These are phyloP conservation scores for Schwanniomyces polymorphus DNA, from an alignment of 805 yeast species.

Conservation along the genomic window DNA sequence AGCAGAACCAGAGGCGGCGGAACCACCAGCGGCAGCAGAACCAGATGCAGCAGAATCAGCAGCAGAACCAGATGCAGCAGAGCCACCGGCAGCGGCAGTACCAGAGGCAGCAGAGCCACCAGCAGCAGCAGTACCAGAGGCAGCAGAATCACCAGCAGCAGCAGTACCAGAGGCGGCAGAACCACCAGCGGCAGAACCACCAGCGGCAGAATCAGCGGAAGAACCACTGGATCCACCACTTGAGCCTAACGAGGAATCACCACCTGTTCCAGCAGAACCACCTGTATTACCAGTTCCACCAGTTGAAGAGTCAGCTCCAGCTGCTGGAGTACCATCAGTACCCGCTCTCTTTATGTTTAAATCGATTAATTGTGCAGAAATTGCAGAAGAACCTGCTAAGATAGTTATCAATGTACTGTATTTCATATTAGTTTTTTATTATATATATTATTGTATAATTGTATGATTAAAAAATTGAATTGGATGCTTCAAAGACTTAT, in stretches of 20 bases:
- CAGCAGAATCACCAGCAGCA: not conserved
- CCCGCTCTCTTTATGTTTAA: not conserved
- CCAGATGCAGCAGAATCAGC: slow-evolving; percentile 4
- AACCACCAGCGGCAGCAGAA: not conserved
- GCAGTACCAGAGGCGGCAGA: slow-evolving; percentile 3
- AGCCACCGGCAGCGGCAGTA: not conserved
- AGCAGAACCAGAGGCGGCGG: slow-evolving; percentile 7
- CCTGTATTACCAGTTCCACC: slow-evolving; percentile 4
- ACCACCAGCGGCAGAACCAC: not conserved
- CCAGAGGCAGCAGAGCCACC: not conserved
- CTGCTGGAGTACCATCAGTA: not conserved
- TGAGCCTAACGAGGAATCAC: not conserved
- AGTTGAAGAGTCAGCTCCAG: not conserved
- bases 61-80: slow-evolving; percentile 3
- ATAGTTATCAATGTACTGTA: not conserved
- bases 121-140: not conserved
- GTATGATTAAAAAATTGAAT: not conserved
- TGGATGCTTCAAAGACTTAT: no score
- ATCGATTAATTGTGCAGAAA: slow-evolving; percentile 1
- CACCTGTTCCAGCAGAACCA: not conserved
- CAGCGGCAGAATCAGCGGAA: slow-evolving; percentile 2
- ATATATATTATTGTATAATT: not conserved
- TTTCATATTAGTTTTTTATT: not conserved
- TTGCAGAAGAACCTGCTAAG: slow-evolving; percentile 3
- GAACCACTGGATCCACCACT: slow-evolving; percentile 1